These are phyloP conservation scores for Chlorella ohadii DNA, from an alignment of 139 green algal genomes.

Conservation along the genomic window DNA sequence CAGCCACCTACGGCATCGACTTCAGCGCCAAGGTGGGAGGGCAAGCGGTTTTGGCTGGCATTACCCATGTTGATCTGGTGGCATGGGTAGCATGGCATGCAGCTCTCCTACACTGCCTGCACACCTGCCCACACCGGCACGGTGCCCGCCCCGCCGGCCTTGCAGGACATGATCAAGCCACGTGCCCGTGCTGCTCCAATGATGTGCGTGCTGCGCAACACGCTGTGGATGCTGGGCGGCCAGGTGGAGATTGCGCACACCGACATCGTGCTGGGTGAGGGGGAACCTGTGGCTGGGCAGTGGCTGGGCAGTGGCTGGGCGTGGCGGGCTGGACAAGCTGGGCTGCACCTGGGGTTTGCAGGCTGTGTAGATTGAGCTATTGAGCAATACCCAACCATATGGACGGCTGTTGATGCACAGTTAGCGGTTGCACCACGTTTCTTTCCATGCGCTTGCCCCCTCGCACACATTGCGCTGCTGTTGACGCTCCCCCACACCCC, in stretches of 20 bases:
- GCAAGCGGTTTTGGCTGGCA: too few species aligned
- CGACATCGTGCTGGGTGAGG: constrained; percentile 88
- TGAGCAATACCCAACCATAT: too few species aligned
- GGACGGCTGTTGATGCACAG: too few species aligned
- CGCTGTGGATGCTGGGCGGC: constrained; percentile 90
- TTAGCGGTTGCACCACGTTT: too few species aligned
- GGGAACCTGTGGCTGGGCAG: not conserved
- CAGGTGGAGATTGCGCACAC: constrained; percentile 81
- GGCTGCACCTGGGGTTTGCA: too few species aligned
- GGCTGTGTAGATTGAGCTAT: too few species aligned
- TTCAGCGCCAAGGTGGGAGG: constrained; percentile 41
- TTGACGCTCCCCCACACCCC: not conserved
- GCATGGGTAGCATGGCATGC: too few species aligned
- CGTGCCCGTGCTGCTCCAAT: constrained; percentile 67
- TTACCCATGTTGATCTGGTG: too few species aligned
- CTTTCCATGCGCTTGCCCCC: not conserved
- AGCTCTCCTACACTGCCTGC: too few species aligned
- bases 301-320: not conserved
- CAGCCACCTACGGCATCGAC: constrained; percentile 87
- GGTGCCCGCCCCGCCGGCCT: too few species aligned
- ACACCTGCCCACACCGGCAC: too few species aligned
- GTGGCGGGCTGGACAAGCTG: too few species aligned
- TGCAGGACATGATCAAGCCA: constrained; percentile 78
- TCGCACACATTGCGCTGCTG: not conserved
- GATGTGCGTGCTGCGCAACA: constrained; percentile 79